phyloP scores from a whole-genome alignment of 2,329 filamentous ascomycete genomes.

The Eutypella sp. region DNA sequence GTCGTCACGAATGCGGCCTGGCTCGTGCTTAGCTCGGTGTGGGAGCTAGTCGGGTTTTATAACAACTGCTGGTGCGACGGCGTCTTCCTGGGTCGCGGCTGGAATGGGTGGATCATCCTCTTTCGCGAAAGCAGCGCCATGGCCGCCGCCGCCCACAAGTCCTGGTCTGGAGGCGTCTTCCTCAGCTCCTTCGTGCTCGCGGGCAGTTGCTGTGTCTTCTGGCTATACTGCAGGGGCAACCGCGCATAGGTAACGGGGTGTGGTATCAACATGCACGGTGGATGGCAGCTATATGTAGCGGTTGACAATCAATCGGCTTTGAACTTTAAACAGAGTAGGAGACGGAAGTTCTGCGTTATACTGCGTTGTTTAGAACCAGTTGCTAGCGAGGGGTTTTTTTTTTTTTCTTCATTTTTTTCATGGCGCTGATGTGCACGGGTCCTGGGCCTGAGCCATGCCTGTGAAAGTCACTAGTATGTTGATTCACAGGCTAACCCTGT shows the following conservation, averaged over 20 bases:
- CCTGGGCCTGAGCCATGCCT: too few relatives aligned
- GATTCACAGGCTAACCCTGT: too few relatives aligned
- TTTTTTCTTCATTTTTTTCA: too few relatives aligned
- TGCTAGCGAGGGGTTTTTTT: too few relatives aligned
- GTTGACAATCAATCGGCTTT: too few relatives aligned
- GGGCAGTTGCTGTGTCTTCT: slow-evolving; percentile 8
- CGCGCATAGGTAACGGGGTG: neutral
- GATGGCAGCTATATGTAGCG: too few relatives aligned
- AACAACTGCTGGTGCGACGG: slow-evolving; percentile 17
- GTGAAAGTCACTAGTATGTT: too few relatives aligned
- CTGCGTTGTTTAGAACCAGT: too few relatives aligned
- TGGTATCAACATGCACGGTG: too few relatives aligned
- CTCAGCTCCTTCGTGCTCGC: slow-evolving; percentile 5
- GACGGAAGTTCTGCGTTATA: too few relatives aligned
- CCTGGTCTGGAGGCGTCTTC: slow-evolving; percentile 10
- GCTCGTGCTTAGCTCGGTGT: slow-evolving; percentile 13
- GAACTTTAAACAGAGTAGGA: too few relatives aligned
- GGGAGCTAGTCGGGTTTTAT: slow-evolving; percentile 17
- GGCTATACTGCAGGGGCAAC: slow-evolving; percentile 13
- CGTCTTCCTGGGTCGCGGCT: slow-evolving; percentile 6
- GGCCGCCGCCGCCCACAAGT: neutral
- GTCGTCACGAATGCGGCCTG: slow-evolving; percentile 10
- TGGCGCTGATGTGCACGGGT: too few relatives aligned
- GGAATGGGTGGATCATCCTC: slow-evolving; percentile 10
- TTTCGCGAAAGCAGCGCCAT: slow-evolving; percentile 9